phyloP scores from a whole-genome alignment of 2,329 filamentous ascomycete species.

The Ciborinia camelliae region DNA sequence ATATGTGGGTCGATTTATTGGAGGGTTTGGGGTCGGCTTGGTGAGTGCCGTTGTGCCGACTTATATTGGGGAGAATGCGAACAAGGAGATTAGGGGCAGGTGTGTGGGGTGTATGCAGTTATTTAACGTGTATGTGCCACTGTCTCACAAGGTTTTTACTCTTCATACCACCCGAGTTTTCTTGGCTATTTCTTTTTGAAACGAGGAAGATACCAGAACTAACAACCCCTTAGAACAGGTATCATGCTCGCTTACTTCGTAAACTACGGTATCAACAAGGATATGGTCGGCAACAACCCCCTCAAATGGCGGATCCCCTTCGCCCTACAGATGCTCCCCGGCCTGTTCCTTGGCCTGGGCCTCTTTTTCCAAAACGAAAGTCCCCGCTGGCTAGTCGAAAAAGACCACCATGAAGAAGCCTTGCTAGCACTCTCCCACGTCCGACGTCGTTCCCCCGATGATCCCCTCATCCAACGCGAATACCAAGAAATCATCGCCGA shows the following conservation, averaged over 20 bases:
- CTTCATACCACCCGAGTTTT: too few species aligned
- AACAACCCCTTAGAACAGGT: conserved; percentile 5
- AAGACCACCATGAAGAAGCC: conserved; percentile 62
- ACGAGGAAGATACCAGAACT: not conserved
- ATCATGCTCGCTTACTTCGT: conserved; percentile 23
- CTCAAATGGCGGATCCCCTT: conserved; percentile 54
- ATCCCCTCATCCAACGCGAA: conserved; percentile 49
- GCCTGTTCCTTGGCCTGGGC: conserved; percentile 55
- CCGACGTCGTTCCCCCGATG: conserved; percentile 45
- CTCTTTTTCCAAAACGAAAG: conserved; percentile 59
- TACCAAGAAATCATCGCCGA: conserved; percentile 47
- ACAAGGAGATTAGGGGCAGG: conserved; percentile 21
- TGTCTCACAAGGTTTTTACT: too few species aligned
- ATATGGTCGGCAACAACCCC: conserved; percentile 3
- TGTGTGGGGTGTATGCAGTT: conserved; percentile 24
- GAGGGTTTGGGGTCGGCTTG: conserved; percentile 22
- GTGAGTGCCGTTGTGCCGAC: conserved; percentile 23
- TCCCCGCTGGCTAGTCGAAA: conserved; percentile 62
- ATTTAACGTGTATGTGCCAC: conserved; percentile 22
- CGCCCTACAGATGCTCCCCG: conserved; percentile 60
- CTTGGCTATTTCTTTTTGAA: too few species aligned
- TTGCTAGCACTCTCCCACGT: conserved; percentile 54
- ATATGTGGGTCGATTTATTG: conserved; percentile 21
- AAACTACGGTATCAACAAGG: conserved; percentile 18
- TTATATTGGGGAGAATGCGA: conserved; percentile 23